Evolutionary conservation across 345 rosid species (phyloP).

Genomic region (Salix caprea): DNA sequence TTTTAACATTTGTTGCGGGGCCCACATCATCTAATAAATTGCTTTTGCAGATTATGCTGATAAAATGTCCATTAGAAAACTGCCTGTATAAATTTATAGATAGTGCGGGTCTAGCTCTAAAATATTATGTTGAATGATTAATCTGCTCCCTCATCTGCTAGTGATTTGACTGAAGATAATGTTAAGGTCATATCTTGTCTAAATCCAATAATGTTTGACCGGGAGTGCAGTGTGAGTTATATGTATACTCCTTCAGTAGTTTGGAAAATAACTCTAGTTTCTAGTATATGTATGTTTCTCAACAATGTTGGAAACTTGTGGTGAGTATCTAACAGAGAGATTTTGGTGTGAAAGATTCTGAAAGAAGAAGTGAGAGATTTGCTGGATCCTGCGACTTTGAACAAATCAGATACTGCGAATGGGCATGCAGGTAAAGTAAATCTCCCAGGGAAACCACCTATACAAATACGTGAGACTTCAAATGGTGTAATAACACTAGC

Average conservation of each 20-base stretch:
- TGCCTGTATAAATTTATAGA: not conserved
- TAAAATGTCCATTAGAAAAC: not conserved
- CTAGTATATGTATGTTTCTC: not conserved
- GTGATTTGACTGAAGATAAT: not conserved
- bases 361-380: conserved; percentile 98
- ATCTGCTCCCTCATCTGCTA: not conserved
- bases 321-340: conserved; percentile 18
- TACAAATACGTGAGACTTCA: conserved; percentile 96
- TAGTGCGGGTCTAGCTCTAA: not conserved
- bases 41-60: not conserved
- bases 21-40: not conserved
- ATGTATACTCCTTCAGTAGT: not conserved
- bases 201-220: not conserved
- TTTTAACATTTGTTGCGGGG: not conserved
- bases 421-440: conserved; percentile 54
- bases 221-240: not conserved
- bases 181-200: not conserved
- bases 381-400: conserved; percentile 58
- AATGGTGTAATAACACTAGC: conserved; percentile 93
- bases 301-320: not conserved
- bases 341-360: conserved; percentile 57
- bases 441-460: conserved; percentile 82
- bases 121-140: not conserved
- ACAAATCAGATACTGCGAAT: conserved; percentile 56
- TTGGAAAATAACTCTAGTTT: conserved; percentile 8